Evolutionary conservation across 148 eudicot species (phyloP).

Genomic region (Vaccinium vitisidaea): DNA sequence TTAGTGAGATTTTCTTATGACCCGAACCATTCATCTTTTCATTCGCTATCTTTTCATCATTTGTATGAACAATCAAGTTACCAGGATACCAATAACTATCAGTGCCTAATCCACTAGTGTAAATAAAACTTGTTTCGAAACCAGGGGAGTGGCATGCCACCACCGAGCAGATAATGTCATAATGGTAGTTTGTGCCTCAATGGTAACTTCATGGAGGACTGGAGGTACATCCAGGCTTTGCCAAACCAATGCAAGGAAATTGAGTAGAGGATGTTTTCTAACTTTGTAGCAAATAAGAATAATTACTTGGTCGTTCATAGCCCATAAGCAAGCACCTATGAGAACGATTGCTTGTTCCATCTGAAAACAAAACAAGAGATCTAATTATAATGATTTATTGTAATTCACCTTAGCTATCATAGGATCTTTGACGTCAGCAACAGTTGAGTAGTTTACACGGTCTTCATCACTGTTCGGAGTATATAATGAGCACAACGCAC

Average conservation of each 20-base stretch:
- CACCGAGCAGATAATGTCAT: too few relatives aligned
- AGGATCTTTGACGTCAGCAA: slow-evolving; percentile 82
- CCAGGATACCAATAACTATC: too few relatives aligned
- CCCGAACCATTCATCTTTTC: too few relatives aligned
- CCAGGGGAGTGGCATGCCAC: too few relatives aligned
- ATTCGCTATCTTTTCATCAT: too few relatives aligned
- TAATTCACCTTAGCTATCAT: slow-evolving; percentile 68
- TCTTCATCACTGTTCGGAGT: slow-evolving; percentile 52
- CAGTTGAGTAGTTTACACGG: slow-evolving; percentile 55
- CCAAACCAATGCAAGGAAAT: background rate
- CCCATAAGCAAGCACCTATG: background rate
- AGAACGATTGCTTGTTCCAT: background rate
- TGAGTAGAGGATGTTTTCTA: background rate
- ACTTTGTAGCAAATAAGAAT: background rate
- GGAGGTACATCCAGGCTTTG: too few relatives aligned
- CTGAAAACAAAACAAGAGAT: background rate
- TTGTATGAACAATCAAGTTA: too few relatives aligned
- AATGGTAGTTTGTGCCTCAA: too few relatives aligned
- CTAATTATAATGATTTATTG: background rate
- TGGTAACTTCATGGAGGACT: too few relatives aligned
- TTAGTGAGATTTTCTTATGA: too few relatives aligned
- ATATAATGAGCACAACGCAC: slow-evolving; percentile 11
- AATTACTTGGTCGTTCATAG: background rate
- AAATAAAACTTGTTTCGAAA: too few relatives aligned
- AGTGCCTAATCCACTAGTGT: too few relatives aligned